Evolutionary conservation across 805 yeast species (phyloP).

Genomic region (Candida golubevii): DNA sequence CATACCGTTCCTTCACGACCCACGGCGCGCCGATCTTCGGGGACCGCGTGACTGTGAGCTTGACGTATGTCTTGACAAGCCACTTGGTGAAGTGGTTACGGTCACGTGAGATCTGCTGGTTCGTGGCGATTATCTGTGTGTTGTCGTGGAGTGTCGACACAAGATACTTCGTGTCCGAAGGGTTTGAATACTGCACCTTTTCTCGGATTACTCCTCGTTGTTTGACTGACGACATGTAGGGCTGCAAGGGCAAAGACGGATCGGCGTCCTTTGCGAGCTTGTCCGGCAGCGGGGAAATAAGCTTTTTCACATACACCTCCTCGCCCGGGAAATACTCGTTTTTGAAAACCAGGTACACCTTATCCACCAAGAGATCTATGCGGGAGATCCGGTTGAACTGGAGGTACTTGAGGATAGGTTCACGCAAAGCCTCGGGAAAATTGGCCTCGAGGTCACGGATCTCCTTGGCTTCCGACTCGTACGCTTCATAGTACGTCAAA

Average conservation of each 20-base stretch:
- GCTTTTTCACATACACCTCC: slow-evolving; percentile 53
- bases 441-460: slow-evolving; percentile 63
- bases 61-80: slow-evolving; percentile 82
- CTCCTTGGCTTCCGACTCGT: slow-evolving; percentile 59
- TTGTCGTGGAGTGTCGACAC: slow-evolving; percentile 50
- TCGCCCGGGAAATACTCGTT: slow-evolving; percentile 92
- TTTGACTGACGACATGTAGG: slow-evolving; percentile 20
- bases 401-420: slow-evolving; percentile 80
- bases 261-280: neutral
- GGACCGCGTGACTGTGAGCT: slow-evolving; percentile 71
- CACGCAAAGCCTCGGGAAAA: slow-evolving; percentile 89
- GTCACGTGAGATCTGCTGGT: slow-evolving; percentile 72
- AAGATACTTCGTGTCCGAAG: slow-evolving; percentile 54
- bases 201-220: slow-evolving; percentile 70
- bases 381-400: slow-evolving; percentile 81
- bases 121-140: slow-evolving; percentile 66
- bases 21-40: slow-evolving; percentile 92
- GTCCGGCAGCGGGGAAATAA: slow-evolving; percentile 3
- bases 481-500: slow-evolving; percentile 86
- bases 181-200: slow-evolving; percentile 71
- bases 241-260: slow-evolving; percentile 3
- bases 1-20: slow-evolving; percentile 80
- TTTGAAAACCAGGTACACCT: slow-evolving; percentile 71
- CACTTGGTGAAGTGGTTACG: slow-evolving; percentile 85
- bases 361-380: slow-evolving; percentile 83